Base-by-base conservation (phyloP, 164 flowering plant genomes). In the Cinnamomum micranthum region DNA sequence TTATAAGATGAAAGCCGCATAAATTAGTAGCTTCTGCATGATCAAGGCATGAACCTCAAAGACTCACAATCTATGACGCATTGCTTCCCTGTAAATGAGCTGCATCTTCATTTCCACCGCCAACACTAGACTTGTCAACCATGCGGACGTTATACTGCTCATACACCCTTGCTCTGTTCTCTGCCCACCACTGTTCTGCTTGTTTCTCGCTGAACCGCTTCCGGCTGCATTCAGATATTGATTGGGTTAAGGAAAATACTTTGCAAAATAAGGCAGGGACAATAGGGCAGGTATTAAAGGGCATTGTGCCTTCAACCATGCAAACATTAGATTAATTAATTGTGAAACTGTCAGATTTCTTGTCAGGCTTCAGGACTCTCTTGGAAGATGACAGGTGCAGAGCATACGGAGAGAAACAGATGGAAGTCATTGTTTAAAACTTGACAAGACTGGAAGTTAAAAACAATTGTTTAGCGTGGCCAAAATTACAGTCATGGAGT, bases 151-250 rank as follows among this genome's bases (percentile, higher is more conserved):
- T 90, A 86, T 95, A 92, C 72, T 84, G 90, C 77, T 93, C 90
- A 63, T 93, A 88, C 28, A 95, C 95, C 82, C 98, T 87, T 68
- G 87, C 90, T 27, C 95, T 81, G 78, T 95, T 95, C 82, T 90
- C 99, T 31, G 94, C 90, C 99, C 99, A 95, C 98, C 98, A 95
- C 41, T 85, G 90, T 79, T 91, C 98, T 77, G 99, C 99, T 84
- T 95, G 95, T 72, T 92, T 93, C 85, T 93, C 98, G 72, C 90
- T 93, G 75, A 95, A 95, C 50, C 97, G 87, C 84, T 90, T 91
- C 68, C 97, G 99, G 68, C 99, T 95, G 94, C 89, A 88, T 66
- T 31, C 69, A 67, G 15, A 67, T 67, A 28, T 33, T 6, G 11
- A 67, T 28, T 67, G n/a, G n/a, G 15, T 31, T 28, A 31, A 41